Percentiles rank a stretch among this genome's conserved stretches.
Evolutionary conservation across 805 yeast genomes (phyloP).

Genomic region (Teunomyces pallodes): DNA sequence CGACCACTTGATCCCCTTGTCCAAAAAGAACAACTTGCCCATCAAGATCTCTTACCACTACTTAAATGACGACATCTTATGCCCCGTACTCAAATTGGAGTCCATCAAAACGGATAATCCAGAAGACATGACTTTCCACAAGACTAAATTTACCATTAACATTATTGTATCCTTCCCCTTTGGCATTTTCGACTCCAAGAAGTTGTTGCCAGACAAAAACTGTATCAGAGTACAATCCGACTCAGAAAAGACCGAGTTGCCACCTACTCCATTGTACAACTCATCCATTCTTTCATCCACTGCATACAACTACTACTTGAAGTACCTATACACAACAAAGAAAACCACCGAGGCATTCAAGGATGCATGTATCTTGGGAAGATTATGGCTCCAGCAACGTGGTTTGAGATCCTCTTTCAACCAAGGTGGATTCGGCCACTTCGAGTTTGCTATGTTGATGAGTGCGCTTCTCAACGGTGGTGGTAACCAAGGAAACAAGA

Average conservation of each 20-base stretch:
- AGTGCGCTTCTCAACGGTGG: constrained; percentile 84
- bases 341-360: constrained; percentile 76
- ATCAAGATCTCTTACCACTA: constrained; percentile 62
- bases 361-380: constrained; percentile 84
- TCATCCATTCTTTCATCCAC: constrained; percentile 72
- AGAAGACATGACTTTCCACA: constrained; percentile 54
- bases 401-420: constrained; percentile 66
- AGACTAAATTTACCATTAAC: constrained; percentile 70
- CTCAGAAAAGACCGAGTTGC: constrained; percentile 34
- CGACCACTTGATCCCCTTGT: constrained; percentile 52
- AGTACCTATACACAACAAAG: constrained; percentile 71
- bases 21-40: constrained; percentile 57
- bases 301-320: constrained; percentile 65
- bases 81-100: constrained; percentile 69
- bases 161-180: constrained; percentile 71
- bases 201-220: constrained; percentile 76
- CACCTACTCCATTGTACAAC: constrained; percentile 87
- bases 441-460: constrained; percentile 81
- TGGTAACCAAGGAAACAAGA: constrained; percentile 69
- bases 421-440: constrained; percentile 86
- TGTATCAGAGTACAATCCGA: constrained; percentile 69
- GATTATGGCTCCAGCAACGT: constrained; percentile 87
- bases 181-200: constrained; percentile 69
- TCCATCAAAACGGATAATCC: constrained; percentile 49
- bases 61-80: constrained; percentile 70